Evolutionary conservation across 2,329 filamentous ascomycete species (phyloP), one percentile per base, ranked within the genome.

Genomic region (Cadophora luteo-olivacea): DNA sequence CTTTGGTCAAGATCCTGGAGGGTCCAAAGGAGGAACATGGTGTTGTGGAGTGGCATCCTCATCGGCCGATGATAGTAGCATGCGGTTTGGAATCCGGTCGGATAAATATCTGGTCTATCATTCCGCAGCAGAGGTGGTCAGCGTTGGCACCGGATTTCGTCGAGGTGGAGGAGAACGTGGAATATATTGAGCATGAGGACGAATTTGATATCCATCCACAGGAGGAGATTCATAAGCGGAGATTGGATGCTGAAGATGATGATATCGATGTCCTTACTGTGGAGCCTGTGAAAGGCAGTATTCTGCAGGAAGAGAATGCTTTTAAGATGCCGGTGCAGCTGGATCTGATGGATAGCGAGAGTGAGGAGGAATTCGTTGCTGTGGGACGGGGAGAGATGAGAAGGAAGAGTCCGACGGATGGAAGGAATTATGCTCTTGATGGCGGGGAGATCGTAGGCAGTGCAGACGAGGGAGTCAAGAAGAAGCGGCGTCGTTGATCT

Each of bases 171-270:
- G 96, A 99, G 81, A 99, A 99, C 75, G 94, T 97, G 25, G 93
- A 98, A 79, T 99, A 99, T 78, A 88, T 97, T 52, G 96, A 99
- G 80, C 88, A 89, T 66, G 96, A 99, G 81, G 96, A 99, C 78
- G 96, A 99, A 78, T 99, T 99, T 75, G 97, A 99, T 79, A 97
- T 98, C 67, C 96, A 98, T 78, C 94, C 94, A 0, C 91, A 95
- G 68, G 95, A 97, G 78, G 95, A 98, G 79, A 90, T 98, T 66
- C 93, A 97, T 78, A 95, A 97, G 79, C 89, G 95, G 36, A 88
- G 94, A 54, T 85, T 98, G 1, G 94, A 98, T 78, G 86, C 91
- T 14, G 96, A 99, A 80, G 96, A 98, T 75, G 96, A 98, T 78
- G 91, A 94, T 68, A 90, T 98, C 4, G 96, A 99, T 76, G 93